Conservation (phyloP, 306 rosid genomes). For the Cucurbita ficifolia region DNA sequence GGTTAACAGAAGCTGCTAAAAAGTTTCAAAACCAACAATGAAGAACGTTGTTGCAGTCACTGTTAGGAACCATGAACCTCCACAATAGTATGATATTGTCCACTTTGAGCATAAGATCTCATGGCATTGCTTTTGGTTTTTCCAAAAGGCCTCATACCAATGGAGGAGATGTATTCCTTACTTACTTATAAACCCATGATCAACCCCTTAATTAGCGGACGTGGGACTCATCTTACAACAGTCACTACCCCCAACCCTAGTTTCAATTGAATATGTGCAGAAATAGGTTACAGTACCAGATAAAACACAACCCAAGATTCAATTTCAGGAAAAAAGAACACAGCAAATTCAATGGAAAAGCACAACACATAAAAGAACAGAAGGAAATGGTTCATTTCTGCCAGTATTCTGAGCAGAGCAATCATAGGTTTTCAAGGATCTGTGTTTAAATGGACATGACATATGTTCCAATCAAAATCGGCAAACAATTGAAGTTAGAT, state of each 20-base stretch:
- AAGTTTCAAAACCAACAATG: background rate
- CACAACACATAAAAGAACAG: background rate
- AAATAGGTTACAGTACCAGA: background rate
- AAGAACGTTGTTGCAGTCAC: background rate
- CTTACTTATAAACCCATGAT: too few species aligned
- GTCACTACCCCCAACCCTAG: background rate
- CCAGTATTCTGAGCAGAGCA: background rate
- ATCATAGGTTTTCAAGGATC: background rate
- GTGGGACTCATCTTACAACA: too few species aligned
- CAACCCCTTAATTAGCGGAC: too few species aligned
- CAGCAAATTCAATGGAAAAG: background rate
- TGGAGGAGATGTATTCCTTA: too few species aligned
- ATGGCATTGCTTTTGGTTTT: too few species aligned
- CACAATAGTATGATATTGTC: too few species aligned
- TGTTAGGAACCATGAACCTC: background rate
- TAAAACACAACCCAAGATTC: background rate
- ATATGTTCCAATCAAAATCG: background rate
- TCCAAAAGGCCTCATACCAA: too few species aligned
- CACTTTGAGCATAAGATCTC: too few species aligned
- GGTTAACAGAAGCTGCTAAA: background rate
- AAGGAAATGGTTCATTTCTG: background rate
- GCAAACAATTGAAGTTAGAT: background rate
- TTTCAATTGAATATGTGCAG: background rate
- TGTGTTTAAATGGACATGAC: background rate
- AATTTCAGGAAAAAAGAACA: background rate